Percentiles rank a stretch among this genome's conserved stretches.
Conservation (phyloP, 495 filamentous ascomycete genomes). For the Trichoderma orchidacearum region DNA sequence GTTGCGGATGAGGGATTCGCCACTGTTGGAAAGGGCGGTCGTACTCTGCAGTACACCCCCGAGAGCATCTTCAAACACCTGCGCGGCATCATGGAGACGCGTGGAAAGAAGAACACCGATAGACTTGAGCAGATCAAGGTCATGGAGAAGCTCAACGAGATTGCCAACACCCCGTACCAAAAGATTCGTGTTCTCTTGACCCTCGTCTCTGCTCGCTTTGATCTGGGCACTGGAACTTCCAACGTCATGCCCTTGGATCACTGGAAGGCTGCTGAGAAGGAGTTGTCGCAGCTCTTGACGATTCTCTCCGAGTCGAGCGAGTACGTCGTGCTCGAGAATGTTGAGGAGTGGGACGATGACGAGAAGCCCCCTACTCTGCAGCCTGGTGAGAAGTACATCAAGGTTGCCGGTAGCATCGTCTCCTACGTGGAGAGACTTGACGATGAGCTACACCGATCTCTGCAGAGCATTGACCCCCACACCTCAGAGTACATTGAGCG, state of each 20-base stretch:
- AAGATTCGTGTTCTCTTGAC: slow-evolving; percentile 85
- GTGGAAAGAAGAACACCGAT: slow-evolving; percentile 98
- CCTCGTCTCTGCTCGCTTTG: slow-evolving; percentile 86
- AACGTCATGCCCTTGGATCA: slow-evolving; percentile 90
- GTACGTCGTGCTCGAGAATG: slow-evolving; percentile 74
- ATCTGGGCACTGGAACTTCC: slow-evolving; percentile 69
- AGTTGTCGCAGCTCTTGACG: slow-evolving; percentile 61
- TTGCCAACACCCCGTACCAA: slow-evolving; percentile 83
- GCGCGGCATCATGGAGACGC: slow-evolving; percentile 78
- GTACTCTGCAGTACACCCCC: slow-evolving; percentile 75
- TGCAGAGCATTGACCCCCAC: slow-evolving; percentile 95
- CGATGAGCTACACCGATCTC: slow-evolving; percentile 89
- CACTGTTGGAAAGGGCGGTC: slow-evolving; percentile 75
- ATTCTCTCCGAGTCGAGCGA: slow-evolving; percentile 66
- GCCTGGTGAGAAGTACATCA: slow-evolving; percentile 58
- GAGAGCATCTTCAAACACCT: slow-evolving; percentile 98
- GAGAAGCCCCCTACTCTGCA: slow-evolving; percentile 71
- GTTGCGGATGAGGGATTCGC: slow-evolving; percentile 75
- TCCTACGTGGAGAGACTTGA: slow-evolving; percentile 93
- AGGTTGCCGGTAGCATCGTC: slow-evolving; percentile 84
- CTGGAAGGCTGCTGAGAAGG: slow-evolving; percentile 88
- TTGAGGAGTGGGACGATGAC: slow-evolving; percentile 98
- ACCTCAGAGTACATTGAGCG: slow-evolving; percentile 98
- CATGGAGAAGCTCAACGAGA: slow-evolving; percentile 91
- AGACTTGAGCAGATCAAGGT: slow-evolving; percentile 84